Evolutionary conservation across 768 basidiomycete genomes (phyloP), one percentile per base, ranked within the genome.

Genomic region (Tricholoma hemisulphureum): DNA sequence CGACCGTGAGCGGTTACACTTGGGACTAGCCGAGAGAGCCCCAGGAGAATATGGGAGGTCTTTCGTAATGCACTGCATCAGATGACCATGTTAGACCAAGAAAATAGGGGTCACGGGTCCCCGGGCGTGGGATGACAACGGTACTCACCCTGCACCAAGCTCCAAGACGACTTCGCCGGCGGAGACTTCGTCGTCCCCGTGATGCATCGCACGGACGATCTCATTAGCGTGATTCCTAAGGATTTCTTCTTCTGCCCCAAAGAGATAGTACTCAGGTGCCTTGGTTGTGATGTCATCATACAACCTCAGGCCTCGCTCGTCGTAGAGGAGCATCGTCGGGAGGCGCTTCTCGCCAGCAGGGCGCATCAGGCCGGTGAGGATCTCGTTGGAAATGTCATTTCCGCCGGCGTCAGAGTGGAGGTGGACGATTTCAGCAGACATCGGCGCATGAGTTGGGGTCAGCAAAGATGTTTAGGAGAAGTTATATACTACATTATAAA

Each of bases 61-160:
- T 97, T 96, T 64, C 92, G 83, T 48, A 98, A 76, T 20, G 95
- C 83, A 18, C 93, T 95, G 67, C 28, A 51, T 39, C 34, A 56
- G 23, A 43, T 16, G 51, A 41, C 49, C 37, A 23, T 24, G n/a
- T 28, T 34, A 39, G 43, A 21, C 41, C 21, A 3, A 39, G 23
- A 37, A 31, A 54, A 39, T 20, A 50, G 41, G 37, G 29, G 35
- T 26, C 11, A 16, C 10, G 7, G 4, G 34, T n/a, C n/a, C n/a
- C n/a, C n/a, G n/a, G n/a, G n/a, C n/a, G n/a, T n/a, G 21, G 50
- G 43, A 48, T 11, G 24, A 55, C n/a, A n/a, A n/a, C n/a, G n/a
- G n/a, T n/a, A n/a, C 91, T 80, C 71, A 95, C 93, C 95, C 95
- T 8, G 95, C 92, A 43, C 96, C 95, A n/a, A 98, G 81, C 68